Evolutionary conservation across 108 stramenopile species (phyloP).

Genomic region (Pseudonitzschia delicatissima): DNA sequence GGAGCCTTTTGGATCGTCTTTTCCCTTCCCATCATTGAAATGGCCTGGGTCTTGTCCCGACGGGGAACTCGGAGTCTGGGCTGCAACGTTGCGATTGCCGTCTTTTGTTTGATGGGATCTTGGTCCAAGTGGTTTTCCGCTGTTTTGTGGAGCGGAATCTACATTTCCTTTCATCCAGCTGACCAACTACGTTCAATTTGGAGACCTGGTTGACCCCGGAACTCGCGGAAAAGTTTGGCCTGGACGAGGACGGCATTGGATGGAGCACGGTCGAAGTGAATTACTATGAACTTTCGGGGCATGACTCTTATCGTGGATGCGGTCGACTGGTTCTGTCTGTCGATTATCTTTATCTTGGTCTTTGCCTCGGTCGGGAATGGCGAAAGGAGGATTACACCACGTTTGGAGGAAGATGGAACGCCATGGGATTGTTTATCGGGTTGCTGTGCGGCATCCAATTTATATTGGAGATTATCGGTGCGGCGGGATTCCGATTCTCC

Average conservation of each 20-base stretch:
- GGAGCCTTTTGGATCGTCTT: slow-evolving; percentile 60
- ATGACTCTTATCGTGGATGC: slow-evolving; percentile 30
- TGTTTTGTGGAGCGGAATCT: slow-evolving; percentile 52
- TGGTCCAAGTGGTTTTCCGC: slow-evolving; percentile 56
- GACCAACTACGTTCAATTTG: slow-evolving; percentile 55
- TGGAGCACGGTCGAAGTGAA: slow-evolving; percentile 73
- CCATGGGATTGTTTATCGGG: slow-evolving; percentile 25
- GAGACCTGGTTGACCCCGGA: slow-evolving; percentile 50
- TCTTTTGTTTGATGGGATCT: slow-evolving; percentile 52
- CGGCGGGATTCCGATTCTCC: slow-evolving; percentile 7
- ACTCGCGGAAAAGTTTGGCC: no score
- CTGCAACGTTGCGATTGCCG: slow-evolving; percentile 46
- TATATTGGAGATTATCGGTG: slow-evolving; percentile 20
- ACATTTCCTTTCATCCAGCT: slow-evolving; percentile 36
- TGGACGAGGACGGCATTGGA: slow-evolving; percentile 52
- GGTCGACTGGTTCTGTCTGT: slow-evolving; percentile 30
- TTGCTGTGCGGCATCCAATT: slow-evolving; percentile 23
- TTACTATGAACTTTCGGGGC: slow-evolving; percentile 25
- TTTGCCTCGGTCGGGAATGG: slow-evolving; percentile 24
- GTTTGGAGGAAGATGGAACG: slow-evolving; percentile 30
- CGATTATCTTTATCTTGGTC: slow-evolving; percentile 13
- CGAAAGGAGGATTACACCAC: slow-evolving; percentile 17
- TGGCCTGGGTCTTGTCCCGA: slow-evolving; percentile 57
- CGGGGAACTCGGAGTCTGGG: slow-evolving; percentile 44
- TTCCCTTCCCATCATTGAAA: slow-evolving; percentile 56